Conservation (phyloP, 352 stramenopile genomes). For the Phytophthora pinifolia region DNA sequence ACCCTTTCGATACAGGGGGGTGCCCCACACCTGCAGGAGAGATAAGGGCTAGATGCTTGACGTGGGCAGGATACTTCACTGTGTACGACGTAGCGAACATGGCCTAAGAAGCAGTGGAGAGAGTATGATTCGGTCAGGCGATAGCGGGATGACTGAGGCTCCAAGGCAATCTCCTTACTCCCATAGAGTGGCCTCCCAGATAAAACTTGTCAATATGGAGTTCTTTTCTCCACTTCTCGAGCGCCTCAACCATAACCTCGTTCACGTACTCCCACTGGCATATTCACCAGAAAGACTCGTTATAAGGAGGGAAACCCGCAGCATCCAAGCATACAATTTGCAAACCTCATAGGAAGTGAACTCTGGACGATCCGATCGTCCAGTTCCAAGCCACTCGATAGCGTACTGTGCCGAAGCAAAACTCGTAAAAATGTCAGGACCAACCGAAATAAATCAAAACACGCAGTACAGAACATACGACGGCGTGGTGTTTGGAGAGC, state of each 20-base stretch:
- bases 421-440: too few species aligned
- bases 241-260: slow-evolving; percentile 51
- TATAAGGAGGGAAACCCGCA: neutral
- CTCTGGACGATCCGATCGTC: slow-evolving; percentile 57
- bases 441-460: neutral
- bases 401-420: slow-evolving; percentile 41
- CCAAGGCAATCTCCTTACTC: slow-evolving; percentile 27
- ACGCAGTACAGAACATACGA: slow-evolving; percentile 22
- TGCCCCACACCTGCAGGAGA: slow-evolving; percentile 60
- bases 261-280: slow-evolving; percentile 60
- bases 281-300: neutral
- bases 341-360: slow-evolving; percentile 58
- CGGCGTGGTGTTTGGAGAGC: slow-evolving; percentile 54
- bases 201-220: slow-evolving; percentile 59
- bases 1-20: slow-evolving; percentile 29
- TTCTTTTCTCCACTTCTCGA: slow-evolving; percentile 68
- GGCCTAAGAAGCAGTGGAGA: slow-evolving; percentile 29
- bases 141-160: neutral
- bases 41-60: slow-evolving; percentile 62
- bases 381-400: slow-evolving; percentile 69
- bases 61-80: slow-evolving; percentile 38
- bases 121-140: slow-evolving; percentile 3
- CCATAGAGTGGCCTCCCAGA: slow-evolving; percentile 64
- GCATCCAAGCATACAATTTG: neutral
- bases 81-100: slow-evolving; percentile 64